These are phyloP conservation scores for Leucocoprinus sp. DNA, from an alignment of 768 basidiomycete species.

Conservation along the genomic window DNA sequence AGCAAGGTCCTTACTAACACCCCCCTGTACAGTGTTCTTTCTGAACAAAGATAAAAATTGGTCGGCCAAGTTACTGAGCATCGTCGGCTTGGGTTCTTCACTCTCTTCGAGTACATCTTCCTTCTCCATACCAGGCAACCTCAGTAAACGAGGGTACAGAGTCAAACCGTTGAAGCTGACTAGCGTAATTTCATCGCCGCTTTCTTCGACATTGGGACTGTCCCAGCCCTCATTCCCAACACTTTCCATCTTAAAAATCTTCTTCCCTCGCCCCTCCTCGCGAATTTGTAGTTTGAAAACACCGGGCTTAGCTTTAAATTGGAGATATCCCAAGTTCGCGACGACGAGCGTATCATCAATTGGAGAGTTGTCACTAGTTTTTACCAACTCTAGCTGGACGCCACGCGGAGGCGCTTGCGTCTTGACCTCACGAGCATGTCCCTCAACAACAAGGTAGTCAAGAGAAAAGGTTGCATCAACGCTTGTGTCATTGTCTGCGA, in stretches of 20 bases:
- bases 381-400: constrained; percentile 76
- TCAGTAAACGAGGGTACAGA: constrained; percentile 69
- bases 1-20: constrained; percentile 17
- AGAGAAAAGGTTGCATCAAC: constrained; percentile 79
- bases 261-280: constrained; percentile 59
- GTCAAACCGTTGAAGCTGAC: constrained; percentile 89
- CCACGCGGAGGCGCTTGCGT: constrained; percentile 76
- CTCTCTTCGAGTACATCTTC: constrained; percentile 68
- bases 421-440: constrained; percentile 75
- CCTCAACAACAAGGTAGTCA: constrained; percentile 89
- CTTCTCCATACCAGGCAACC: constrained; percentile 68
- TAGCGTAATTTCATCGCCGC: constrained; percentile 69
- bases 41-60: constrained; percentile 42
- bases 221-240: constrained; percentile 88
- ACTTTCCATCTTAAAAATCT: constrained; percentile 78
- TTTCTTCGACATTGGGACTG: constrained; percentile 59
- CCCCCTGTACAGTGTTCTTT: constrained; percentile 16
- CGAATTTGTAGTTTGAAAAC: constrained; percentile 79
- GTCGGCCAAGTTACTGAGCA: constrained; percentile 37
- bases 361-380: constrained; percentile 29
- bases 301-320: constrained; percentile 91
- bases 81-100: constrained; percentile 24
- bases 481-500: constrained; percentile 52
- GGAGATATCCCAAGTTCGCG: constrained; percentile 92
- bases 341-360: constrained; percentile 90